Base-by-base conservation (phyloP, 305 asterid genomes). In the Coffea humblotiana region DNA sequence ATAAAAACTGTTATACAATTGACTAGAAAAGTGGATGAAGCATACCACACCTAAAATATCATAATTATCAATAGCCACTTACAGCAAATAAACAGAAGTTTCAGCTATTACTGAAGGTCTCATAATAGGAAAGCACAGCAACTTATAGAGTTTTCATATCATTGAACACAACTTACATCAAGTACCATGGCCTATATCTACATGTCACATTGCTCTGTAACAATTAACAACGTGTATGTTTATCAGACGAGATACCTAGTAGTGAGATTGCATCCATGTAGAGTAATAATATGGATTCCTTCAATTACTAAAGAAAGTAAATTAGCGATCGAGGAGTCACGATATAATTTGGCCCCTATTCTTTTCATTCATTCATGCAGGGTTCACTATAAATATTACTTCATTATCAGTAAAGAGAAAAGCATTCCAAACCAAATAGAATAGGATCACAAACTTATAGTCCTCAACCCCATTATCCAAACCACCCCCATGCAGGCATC, bases 31-130 rank as follows among this genome's bases (percentile, higher is more conserved):
- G 40, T 48, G 16, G 78, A 68, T 23, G 29, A 64, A 43, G 71
- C 65, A 79, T 52, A 58, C 71, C 71, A 40, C 45, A 60, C 51
- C 60, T 61, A 63, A 76, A 65, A 27, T 60, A 25, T 71, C 61
- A 58, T 58, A 2, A 60, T 4, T 60, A 35, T 32, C 37, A 68
- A 68, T 29, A 25, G 29, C 35, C 40, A 64, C 37, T 23, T 5
- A 0, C 32, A 61, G 65, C 29, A 61, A 61, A 61, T 7, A 8
- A n/a, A 10, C 8, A n/a, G 66, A 61, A 61, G 4, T 23, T 58
- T 58, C 64, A 58, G 29, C 63, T 13, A 12, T n/a, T 71, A 47
- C 0, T 32, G 29, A 32, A 18, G 52, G 9, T 49, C 25, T 67
- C 37, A 0, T 21, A 47, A 60, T 37, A 71, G 37, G 66, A 71